A percentile compares a stretch with the other conserved stretches of the same genome.
phyloP scores from a whole-genome alignment of 1,284 basidiomycete genomes.

The Tylopilus orsonianus region DNA sequence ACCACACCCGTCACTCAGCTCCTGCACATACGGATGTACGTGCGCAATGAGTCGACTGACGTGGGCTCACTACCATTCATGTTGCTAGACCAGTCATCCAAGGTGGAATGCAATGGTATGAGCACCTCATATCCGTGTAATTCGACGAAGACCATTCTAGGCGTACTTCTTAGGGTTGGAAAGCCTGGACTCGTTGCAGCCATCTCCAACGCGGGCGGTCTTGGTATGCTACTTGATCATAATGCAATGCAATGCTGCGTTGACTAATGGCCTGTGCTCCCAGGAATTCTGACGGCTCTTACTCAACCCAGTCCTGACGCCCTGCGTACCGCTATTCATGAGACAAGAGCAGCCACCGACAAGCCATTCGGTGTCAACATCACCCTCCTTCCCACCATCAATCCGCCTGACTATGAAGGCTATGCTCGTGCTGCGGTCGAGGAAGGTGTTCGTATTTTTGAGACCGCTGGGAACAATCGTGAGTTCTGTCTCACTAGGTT shows the following conservation, averaged over 20 bases:
- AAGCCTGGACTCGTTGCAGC: conserved; percentile 73
- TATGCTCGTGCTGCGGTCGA: conserved; percentile 83
- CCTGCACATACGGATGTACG: conserved; percentile 39
- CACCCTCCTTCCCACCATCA: conserved; percentile 87
- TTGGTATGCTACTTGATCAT: conserved; percentile 48
- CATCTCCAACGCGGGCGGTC: conserved; percentile 83
- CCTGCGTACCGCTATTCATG: conserved; percentile 79
- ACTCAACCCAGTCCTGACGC: conserved; percentile 87
- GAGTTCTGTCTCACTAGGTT: conserved; percentile 22
- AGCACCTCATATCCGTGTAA: conserved; percentile 9
- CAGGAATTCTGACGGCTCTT: conserved; percentile 82
- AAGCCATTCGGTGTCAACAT: conserved; percentile 92
- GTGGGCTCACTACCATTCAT: conserved; percentile 12
- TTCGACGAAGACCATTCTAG: conserved; percentile 2
- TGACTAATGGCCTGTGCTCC: background rate
- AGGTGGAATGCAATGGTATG: conserved; percentile 86
- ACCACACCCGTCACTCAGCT: conserved; percentile 42
- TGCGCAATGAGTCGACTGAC: background rate
- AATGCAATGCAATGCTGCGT: background rate
- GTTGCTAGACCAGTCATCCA: conserved; percentile 66
- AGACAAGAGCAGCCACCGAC: conserved; percentile 68
- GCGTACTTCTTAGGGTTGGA: conserved; percentile 61
- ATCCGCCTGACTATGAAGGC: conserved; percentile 87
- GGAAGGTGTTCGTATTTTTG: conserved; percentile 87
- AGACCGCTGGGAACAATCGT: conserved; percentile 94